A percentile compares a stretch with the other conserved stretches of the same genome.
These are phyloP conservation scores for Hemisphaericaspora lyxosophila DNA, from an alignment of 1,139 yeast genomes.

Conservation along the genomic window DNA sequence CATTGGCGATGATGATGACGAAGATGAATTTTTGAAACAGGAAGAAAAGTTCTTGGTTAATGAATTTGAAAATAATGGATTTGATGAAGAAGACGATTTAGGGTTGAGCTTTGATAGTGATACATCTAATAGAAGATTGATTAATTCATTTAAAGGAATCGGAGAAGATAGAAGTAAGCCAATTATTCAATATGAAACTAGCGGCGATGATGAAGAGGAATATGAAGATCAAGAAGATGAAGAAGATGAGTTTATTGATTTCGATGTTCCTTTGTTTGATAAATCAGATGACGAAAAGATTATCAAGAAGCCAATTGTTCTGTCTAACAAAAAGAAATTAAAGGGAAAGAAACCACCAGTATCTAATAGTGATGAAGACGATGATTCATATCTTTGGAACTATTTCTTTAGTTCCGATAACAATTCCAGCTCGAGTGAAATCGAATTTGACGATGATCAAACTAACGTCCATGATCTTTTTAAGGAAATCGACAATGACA, in stretches of 20 bases:
- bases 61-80: conserved; percentile 49
- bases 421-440: conserved; percentile 31
- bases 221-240: conserved; percentile 30
- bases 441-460: conserved; percentile 23
- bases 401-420: conserved; percentile 51
- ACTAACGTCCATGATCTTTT: conserved; percentile 14
- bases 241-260: conserved; percentile 33
- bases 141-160: conserved; percentile 27
- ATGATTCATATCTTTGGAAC: conserved; percentile 56
- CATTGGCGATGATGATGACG: conserved; percentile 55
- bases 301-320: conserved; percentile 10
- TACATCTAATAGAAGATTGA: conserved; percentile 17
- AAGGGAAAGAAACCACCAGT: conserved; percentile 13
- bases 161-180: conserved; percentile 20
- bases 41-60: conserved; percentile 49
- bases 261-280: conserved; percentile 25
- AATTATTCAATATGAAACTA: conserved; percentile 33
- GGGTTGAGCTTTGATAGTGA: conserved; percentile 17
- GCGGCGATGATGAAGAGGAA: conserved; percentile 22
- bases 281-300: conserved; percentile 21
- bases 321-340: conserved; percentile 9
- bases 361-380: conserved; percentile 44
- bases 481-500: conserved; percentile 24
- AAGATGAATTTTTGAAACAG: conserved; percentile 45
- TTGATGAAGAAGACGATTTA: conserved; percentile 32